These are phyloP conservation scores for Naganishia cerealis DNA, from an alignment of 1,284 basidiomycete genomes.

Conservation along the genomic window DNA sequence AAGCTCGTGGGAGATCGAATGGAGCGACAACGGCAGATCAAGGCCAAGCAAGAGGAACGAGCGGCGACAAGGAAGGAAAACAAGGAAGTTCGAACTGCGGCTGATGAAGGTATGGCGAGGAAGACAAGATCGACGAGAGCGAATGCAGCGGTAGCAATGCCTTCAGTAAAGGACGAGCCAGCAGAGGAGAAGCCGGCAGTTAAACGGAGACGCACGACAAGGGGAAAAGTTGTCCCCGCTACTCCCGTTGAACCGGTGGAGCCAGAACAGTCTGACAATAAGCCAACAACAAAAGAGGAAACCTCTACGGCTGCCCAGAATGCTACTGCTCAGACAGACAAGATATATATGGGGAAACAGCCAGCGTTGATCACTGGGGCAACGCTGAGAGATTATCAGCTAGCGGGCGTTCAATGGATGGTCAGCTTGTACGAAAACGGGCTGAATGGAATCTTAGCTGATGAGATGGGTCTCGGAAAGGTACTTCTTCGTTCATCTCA, in stretches of 20 bases:
- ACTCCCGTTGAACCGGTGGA: conserved; percentile 17
- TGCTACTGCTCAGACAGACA: conserved; percentile 25
- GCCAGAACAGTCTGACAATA: conserved; percentile 4
- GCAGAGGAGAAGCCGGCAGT: conserved; percentile 29
- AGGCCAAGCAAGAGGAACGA: conserved; percentile 46
- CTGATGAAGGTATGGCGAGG: conserved; percentile 30
- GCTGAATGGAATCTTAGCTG: conserved; percentile 82
- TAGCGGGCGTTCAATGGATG: conserved; percentile 97
- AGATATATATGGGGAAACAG: conserved; percentile 36
- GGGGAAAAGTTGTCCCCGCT: conserved; percentile 27
- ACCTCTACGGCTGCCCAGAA: conserved; percentile 36
- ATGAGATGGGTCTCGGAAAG: conserved; percentile 88
- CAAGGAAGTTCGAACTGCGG: conserved; percentile 41
- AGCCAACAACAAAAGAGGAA: not conserved
- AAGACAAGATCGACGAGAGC: conserved; percentile 31
- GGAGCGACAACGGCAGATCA: conserved; percentile 53
- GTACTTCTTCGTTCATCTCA: conserved; percentile 46
- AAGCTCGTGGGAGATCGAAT: conserved; percentile 55
- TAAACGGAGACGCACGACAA: conserved; percentile 41
- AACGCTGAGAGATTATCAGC: conserved; percentile 82
- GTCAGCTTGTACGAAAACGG: conserved; percentile 88
- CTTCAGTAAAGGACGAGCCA: conserved; percentile 28
- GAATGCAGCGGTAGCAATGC: not conserved
- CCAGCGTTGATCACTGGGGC: conserved; percentile 80
- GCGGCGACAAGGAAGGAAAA: conserved; percentile 48